A percentile compares a stretch with the other conserved stretches of the same genome.
Evolutionary conservation across 345 rosid genomes (phyloP).

Genomic region (Citrus maxima): DNA sequence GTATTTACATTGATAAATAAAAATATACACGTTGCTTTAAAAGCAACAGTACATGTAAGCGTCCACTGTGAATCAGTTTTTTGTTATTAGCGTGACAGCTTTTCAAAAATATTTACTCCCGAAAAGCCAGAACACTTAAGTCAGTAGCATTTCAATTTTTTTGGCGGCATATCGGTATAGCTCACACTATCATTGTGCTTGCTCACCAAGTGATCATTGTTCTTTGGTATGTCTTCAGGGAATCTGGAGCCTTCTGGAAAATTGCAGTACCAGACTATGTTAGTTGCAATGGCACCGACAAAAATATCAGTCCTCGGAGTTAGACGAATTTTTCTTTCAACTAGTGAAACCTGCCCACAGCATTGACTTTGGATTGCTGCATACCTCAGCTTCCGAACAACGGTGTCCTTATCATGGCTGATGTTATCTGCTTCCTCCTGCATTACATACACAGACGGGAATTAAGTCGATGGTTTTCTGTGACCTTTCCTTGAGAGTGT

Average conservation of each 20-base stretch:
- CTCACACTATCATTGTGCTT: neutral
- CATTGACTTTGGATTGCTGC: conserved; percentile 18
- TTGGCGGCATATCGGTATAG: neutral
- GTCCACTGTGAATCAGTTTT: neutral
- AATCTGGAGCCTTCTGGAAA: neutral
- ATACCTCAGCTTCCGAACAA: conserved; percentile 21
- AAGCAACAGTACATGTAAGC: neutral
- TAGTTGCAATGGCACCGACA: conserved; percentile 28
- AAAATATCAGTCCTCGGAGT: conserved; percentile 17
- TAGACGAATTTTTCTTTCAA: neutral
- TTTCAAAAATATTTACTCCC: neutral
- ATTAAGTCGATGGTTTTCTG: neutral
- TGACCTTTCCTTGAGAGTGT: too few relatives aligned
- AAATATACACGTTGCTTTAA: neutral
- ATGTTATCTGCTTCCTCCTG: conserved; percentile 22
- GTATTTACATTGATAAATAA: too few relatives aligned
- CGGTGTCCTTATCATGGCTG: conserved; percentile 18
- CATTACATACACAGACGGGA: neutral
- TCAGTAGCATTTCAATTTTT: neutral
- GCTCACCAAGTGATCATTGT: neutral
- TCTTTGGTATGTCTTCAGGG: neutral
- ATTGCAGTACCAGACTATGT: conserved; percentile 5
- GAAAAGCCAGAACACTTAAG: neutral
- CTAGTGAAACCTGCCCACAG: conserved; percentile 23
- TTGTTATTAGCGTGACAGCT: neutral